Evolutionary conservation across 305 asterid species (phyloP).

Genomic region (Fraxinus paxiana): DNA sequence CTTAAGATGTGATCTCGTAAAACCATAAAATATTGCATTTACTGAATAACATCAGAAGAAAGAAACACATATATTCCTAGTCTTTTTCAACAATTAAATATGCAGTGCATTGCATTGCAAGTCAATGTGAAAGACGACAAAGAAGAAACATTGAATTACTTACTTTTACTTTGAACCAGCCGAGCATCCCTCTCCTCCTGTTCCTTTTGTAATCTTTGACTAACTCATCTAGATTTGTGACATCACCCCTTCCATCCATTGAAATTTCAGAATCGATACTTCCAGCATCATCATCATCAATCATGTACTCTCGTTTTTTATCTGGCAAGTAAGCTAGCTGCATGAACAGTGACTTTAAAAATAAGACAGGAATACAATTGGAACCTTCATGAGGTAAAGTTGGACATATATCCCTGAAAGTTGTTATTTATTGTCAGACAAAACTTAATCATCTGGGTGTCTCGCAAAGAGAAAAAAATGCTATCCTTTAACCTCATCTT

Average conservation of each 20-base stretch:
- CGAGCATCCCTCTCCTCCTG: constrained; percentile 69
- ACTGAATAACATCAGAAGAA: neutral
- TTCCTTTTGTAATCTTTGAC: constrained; percentile 59
- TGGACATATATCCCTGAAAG: constrained; percentile 10
- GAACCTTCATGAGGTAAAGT: constrained; percentile 23
- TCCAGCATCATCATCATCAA: constrained; percentile 61
- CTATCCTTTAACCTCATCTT: constrained; percentile 58
- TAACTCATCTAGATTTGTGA: constrained; percentile 57
- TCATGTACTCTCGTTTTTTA: constrained; percentile 59
- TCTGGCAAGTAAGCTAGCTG: constrained; percentile 88
- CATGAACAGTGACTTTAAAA: constrained; percentile 34
- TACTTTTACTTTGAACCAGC: constrained; percentile 83
- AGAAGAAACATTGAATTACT: constrained; percentile 21
- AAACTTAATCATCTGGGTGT: constrained; percentile 16
- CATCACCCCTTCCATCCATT: constrained; percentile 49
- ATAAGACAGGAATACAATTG: neutral
- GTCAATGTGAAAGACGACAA: constrained; percentile 7
- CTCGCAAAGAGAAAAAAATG: constrained; percentile 8
- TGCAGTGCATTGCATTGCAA: neutral
- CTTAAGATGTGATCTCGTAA: neutral
- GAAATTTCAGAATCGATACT: constrained; percentile 60
- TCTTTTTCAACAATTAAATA: neutral
- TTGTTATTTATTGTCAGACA: constrained; percentile 14
- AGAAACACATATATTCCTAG: neutral
- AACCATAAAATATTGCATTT: neutral